Evolutionary conservation across 2,329 filamentous ascomycete species (phyloP).

Genomic region (Aspergillus quadricinctus): DNA sequence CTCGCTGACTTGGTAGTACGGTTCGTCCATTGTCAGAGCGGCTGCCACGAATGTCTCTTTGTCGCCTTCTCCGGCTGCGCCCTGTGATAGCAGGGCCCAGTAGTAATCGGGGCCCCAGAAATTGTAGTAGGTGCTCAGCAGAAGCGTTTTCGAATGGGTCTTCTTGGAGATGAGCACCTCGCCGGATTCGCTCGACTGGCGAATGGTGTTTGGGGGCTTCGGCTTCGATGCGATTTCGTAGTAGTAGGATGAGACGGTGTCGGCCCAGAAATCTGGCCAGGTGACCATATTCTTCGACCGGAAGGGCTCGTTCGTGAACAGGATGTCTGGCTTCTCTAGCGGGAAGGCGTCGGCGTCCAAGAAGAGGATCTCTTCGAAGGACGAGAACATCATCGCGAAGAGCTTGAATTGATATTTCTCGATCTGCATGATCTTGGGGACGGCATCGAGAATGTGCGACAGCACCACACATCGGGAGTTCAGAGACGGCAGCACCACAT

Average conservation of each 20-base stretch:
- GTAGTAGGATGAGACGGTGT: slow-evolving; percentile 36
- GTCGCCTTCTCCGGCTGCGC: slow-evolving; percentile 47
- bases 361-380: slow-evolving; percentile 48
- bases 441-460: slow-evolving; percentile 36
- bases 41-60: slow-evolving; percentile 50
- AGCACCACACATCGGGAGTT: slow-evolving; percentile 44
- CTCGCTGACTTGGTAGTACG: slow-evolving; percentile 42
- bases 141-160: slow-evolving; percentile 38
- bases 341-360: slow-evolving; percentile 48
- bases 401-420: slow-evolving; percentile 47
- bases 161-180: slow-evolving; percentile 44
- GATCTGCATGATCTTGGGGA: slow-evolving; percentile 28
- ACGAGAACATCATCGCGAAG: slow-evolving; percentile 48
- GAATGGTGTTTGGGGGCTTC: slow-evolving; percentile 17
- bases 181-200: slow-evolving; percentile 41
- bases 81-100: slow-evolving; percentile 45
- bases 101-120: slow-evolving; percentile 44
- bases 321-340: slow-evolving; percentile 36
- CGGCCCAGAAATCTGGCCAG: slow-evolving; percentile 48
- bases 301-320: slow-evolving; percentile 43
- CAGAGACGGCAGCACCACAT: slow-evolving; percentile 39
- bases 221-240: slow-evolving; percentile 35
- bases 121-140: slow-evolving; percentile 50
- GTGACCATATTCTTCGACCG: slow-evolving; percentile 38
- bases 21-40: slow-evolving; percentile 35